phyloP scores from a whole-genome alignment of 768 basidiomycete species.

The Boletus subcaerulescens region DNA sequence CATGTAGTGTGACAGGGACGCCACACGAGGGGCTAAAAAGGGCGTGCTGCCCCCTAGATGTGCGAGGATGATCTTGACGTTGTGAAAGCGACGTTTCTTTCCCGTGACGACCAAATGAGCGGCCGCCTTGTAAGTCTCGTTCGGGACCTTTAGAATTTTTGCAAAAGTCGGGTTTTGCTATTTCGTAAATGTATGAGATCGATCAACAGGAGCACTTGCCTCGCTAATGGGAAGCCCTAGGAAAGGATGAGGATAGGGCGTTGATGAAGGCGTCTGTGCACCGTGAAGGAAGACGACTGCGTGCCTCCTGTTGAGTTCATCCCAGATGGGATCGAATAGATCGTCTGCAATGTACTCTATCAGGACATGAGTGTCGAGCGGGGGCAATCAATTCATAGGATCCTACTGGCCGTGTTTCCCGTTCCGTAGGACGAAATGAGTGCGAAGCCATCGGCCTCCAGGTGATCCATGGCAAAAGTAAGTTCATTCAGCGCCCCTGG shows the following conservation, averaged over 20 bases:
- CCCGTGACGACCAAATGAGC: constrained; percentile 74
- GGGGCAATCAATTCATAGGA: neutral
- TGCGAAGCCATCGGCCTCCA: constrained; percentile 63
- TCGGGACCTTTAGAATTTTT: constrained; percentile 53
- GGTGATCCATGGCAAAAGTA: constrained; percentile 53
- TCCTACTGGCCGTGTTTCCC: constrained; percentile 51
- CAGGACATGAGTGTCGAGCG: constrained; percentile 2
- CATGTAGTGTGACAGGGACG: constrained; percentile 66
- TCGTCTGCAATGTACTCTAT: constrained; percentile 68
- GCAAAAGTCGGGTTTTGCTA: constrained; percentile 4
- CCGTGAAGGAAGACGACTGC: constrained; percentile 74
- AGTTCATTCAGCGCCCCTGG: constrained; percentile 62
- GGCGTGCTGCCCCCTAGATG: constrained; percentile 72
- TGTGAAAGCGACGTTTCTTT: constrained; percentile 57
- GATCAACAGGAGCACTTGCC: constrained; percentile 34
- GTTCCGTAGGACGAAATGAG: constrained; percentile 66
- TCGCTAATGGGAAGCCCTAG: constrained; percentile 70
- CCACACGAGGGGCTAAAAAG: constrained; percentile 65
- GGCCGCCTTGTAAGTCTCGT: constrained; percentile 81
- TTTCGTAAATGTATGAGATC: neutral
- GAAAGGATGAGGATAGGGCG: constrained; percentile 58
- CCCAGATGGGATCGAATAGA: constrained; percentile 63
- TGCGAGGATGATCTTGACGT: constrained; percentile 64
- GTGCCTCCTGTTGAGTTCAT: constrained; percentile 56
- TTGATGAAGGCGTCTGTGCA: constrained; percentile 60